Percentiles rank a stretch among this genome's conserved stretches.
Conservation (phyloP, 768 basidiomycete species). For the Podaxis mareebaensis region DNA sequence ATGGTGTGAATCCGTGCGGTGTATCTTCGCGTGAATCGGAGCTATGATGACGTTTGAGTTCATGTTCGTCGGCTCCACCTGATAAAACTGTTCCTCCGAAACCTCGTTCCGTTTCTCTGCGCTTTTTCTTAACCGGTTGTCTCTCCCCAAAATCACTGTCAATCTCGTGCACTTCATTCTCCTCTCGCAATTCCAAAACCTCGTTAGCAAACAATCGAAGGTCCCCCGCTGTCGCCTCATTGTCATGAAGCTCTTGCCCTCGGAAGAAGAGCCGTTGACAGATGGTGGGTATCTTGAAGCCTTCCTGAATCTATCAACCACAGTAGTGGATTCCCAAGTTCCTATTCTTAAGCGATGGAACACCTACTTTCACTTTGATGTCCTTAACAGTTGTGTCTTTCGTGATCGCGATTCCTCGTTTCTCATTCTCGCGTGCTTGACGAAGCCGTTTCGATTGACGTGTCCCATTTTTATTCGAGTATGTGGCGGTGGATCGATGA, state of each 20-base stretch:
- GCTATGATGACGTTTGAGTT: constrained; percentile 20
- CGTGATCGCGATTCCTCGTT: constrained; percentile 52
- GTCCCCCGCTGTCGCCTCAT: constrained; percentile 53
- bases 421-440: constrained; percentile 46
- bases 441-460: constrained; percentile 76
- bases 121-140: constrained; percentile 36
- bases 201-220: constrained; percentile 57
- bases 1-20: constrained; percentile 19
- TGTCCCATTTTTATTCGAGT: constrained; percentile 42
- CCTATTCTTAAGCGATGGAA: not conserved
- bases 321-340: not conserved
- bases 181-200: constrained; percentile 64
- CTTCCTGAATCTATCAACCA: constrained; percentile 54
- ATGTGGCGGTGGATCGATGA: constrained; percentile 20
- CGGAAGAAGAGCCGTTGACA: constrained; percentile 70
- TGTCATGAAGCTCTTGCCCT: constrained; percentile 66
- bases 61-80: constrained; percentile 35
- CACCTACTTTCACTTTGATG: constrained; percentile 68
- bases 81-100: constrained; percentile 72
- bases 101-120: constrained; percentile 60
- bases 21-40: constrained; percentile 28
- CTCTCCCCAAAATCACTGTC: constrained; percentile 47
- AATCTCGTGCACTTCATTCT: constrained; percentile 60
- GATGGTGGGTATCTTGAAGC: constrained; percentile 69
- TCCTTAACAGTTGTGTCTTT: constrained; percentile 77